phyloP scores from a whole-genome alignment of 176 grass and related monocot species.

The Triticum dicoccoides region DNA sequence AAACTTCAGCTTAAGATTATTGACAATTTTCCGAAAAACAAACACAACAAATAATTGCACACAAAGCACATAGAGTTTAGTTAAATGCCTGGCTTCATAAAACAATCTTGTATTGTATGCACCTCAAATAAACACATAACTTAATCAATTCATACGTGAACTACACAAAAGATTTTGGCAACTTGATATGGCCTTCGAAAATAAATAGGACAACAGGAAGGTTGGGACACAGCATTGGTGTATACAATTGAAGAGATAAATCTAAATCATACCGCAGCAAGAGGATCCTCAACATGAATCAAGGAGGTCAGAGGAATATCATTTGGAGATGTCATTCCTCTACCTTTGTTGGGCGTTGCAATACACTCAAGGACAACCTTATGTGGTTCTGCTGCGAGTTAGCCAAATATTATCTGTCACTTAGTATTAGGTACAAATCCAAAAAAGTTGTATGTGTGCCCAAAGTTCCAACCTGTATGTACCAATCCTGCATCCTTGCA shows the following conservation, averaged over 20 bases:
- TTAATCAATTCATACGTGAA: slow-evolving; percentile 7
- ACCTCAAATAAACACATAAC: slow-evolving; percentile 4
- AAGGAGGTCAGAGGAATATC: slow-evolving; percentile 67
- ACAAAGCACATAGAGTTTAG: slow-evolving; percentile 2
- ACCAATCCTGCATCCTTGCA: slow-evolving; percentile 21
- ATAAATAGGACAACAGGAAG: slow-evolving; percentile 7
- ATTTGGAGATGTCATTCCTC: slow-evolving; percentile 66
- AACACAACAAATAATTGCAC: slow-evolving; percentile 1
- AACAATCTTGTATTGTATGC: background rate
- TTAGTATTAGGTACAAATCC: background rate
- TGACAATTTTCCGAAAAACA: background rate
- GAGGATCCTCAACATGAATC: slow-evolving; percentile 81
- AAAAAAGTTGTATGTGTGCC: slow-evolving; percentile 12
- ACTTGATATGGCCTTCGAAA: background rate
- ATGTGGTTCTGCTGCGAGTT: slow-evolving; percentile 37
- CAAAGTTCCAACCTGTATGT: slow-evolving; percentile 34
- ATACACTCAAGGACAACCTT: slow-evolving; percentile 56
- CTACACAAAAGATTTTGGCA: background rate
- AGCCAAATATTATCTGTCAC: slow-evolving; percentile 32
- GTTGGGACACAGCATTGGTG: background rate
- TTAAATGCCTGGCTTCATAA: slow-evolving; percentile 1
- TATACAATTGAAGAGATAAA: background rate
- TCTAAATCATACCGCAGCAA: slow-evolving; percentile 63
- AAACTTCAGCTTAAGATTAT: slow-evolving; percentile 28
- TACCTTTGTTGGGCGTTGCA: slow-evolving; percentile 65